These are phyloP conservation scores for Podosphaera xanthii DNA, from an alignment of 2,329 filamentous ascomycete species.

Conservation along the genomic window DNA sequence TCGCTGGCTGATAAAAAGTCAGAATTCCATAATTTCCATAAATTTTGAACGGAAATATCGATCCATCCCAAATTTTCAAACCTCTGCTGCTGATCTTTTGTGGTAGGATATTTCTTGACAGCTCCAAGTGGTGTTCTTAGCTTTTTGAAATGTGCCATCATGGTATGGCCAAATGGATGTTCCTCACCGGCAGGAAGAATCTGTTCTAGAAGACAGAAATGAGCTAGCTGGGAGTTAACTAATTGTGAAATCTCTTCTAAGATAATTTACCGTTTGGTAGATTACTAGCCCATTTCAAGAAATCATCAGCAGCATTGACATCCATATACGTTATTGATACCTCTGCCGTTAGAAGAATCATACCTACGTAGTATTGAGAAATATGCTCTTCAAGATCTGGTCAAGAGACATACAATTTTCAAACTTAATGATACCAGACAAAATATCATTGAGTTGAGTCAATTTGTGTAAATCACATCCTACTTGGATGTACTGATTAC, in stretches of 20 bases:
- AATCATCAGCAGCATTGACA: constrained; percentile 41
- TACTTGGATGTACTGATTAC: constrained; percentile 51
- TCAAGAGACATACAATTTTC: constrained; percentile 22
- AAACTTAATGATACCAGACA: constrained; percentile 35
- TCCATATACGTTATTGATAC: constrained; percentile 87
- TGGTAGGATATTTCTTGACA: constrained; percentile 43
- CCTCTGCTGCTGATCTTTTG: constrained; percentile 41
- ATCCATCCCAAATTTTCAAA: constrained; percentile 50
- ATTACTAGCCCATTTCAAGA: constrained; percentile 57
- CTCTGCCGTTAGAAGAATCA: constrained; percentile 65
- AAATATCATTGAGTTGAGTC: constrained; percentile 30
- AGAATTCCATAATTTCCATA: constrained; percentile 70
- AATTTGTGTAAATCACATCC: constrained; percentile 62
- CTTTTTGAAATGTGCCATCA: constrained; percentile 67
- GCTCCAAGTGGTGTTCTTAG: constrained; percentile 58
- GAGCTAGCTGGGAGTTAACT: constrained; percentile 26
- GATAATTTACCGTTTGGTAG: constrained; percentile 37
- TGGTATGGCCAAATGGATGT: constrained; percentile 70
- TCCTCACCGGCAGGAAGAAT: constrained; percentile 53
- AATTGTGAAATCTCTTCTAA: background rate
- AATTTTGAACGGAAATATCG: constrained; percentile 35
- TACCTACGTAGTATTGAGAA: constrained; percentile 2
- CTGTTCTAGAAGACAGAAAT: constrained; percentile 75
- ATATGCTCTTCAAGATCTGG: background rate
- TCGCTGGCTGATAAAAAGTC: constrained; percentile 38